A percentile compares a stretch with the other conserved stretches of the same genome.
Evolutionary conservation across 495 filamentous ascomycete genomes (phyloP).

Genomic region (Penicillium steckii): DNA sequence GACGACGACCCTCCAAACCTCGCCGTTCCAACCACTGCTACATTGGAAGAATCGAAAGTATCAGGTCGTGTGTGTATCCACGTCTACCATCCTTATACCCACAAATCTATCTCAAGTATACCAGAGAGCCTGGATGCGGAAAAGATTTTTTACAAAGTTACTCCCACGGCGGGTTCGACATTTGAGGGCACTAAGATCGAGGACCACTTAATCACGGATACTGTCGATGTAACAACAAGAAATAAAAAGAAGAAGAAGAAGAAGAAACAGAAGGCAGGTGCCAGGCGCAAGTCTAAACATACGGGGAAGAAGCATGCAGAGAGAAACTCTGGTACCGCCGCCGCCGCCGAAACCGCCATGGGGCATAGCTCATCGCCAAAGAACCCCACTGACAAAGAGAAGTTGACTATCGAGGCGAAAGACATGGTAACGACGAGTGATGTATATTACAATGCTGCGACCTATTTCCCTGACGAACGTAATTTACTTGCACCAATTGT

Average conservation of each 20-base stretch:
- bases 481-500: no score
- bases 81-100: not conserved
- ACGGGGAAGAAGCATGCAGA: not conserved
- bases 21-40: not conserved
- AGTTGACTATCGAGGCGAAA: not conserved
- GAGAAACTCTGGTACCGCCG: not conserved
- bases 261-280: not conserved
- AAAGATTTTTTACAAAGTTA: not conserved
- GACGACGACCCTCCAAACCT: not conserved
- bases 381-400: not conserved
- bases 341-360: not conserved
- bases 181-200: not conserved
- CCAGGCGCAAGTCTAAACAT: not conserved
- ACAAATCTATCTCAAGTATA: not conserved
- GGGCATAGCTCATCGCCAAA: not conserved
- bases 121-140: not conserved
- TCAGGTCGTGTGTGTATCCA: not conserved
- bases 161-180: not conserved
- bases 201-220: not conserved
- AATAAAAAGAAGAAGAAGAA: constrained; percentile 8
- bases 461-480: no score
- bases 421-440: no score
- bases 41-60: no score
- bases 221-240: not conserved
- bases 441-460: no score